Evolutionary conservation across 2,329 filamentous ascomycete species (phyloP).

Genomic region (Plectosphaerella plurivora): DNA sequence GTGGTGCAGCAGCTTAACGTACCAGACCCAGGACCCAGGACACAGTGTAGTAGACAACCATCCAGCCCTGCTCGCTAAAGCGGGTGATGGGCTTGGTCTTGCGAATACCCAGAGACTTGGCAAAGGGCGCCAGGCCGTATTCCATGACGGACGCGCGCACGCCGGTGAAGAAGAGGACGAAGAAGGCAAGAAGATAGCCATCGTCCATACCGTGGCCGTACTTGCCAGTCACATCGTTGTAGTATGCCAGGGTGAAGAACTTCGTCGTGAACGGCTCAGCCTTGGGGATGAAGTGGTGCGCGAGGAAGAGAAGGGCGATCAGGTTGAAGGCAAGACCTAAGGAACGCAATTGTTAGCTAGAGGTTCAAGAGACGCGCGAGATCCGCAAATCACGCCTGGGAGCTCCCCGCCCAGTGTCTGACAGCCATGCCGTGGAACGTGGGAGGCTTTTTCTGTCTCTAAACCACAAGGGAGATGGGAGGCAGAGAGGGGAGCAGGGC

Average conservation of each 20-base stretch:
- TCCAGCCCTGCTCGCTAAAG: constrained; percentile 93
- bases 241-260: constrained; percentile 85
- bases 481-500: neutral
- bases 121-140: constrained; percentile 77
- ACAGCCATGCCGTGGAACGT: constrained; percentile 4
- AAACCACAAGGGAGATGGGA: neutral
- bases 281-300: constrained; percentile 78
- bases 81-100: constrained; percentile 73
- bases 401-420: neutral
- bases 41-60: constrained; percentile 74
- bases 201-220: constrained; percentile 81
- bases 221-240: constrained; percentile 60
- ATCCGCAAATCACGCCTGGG: no score
- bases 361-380: no score
- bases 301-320: constrained; percentile 74
- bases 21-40: constrained; percentile 86
- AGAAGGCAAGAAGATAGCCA: constrained; percentile 69
- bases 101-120: constrained; percentile 65
- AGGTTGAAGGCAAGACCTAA: constrained; percentile 79
- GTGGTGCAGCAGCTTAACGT: constrained; percentile 26
- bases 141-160: constrained; percentile 83
- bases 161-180: constrained; percentile 81
- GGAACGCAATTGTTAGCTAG: neutral
- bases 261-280: constrained; percentile 75
- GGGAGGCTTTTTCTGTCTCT: neutral